Evolutionary conservation across 2,329 filamentous ascomycete genomes (phyloP), one percentile per base, ranked within the genome.

Genomic region (Calonectria henricotiae): DNA sequence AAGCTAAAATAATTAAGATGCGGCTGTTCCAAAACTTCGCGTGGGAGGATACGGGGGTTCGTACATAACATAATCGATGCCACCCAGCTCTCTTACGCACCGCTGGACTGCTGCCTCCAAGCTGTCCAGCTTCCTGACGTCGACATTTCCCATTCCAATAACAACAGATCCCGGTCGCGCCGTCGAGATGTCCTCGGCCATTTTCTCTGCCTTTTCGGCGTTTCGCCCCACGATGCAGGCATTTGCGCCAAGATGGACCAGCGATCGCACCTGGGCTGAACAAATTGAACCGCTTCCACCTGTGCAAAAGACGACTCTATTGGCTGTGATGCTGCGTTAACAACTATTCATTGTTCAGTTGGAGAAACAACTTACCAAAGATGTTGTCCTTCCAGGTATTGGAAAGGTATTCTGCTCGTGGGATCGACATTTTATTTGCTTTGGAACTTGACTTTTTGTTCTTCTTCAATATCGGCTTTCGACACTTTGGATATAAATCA

Each of bases 151-250:
- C 2, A 69, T 60, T 20, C 67, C 67, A 12, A 69, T 15, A 12
- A 69, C 67, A 8, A 20, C 39, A 20, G 49, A 37, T 9, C 67
- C 67, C n/a, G 43, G 15, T 1, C 67, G 20, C 1, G 32, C 49
- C 13, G 39, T 43, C 3, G 49, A 46, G 43, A 69, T 65, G 15
- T 65, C 67, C 8, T 44, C 20, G 17, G 67, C 67, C 41, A 64
- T 25, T 23, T n/a, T 41, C 23, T 64, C 25, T 13, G 67, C 30
- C 51, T 64, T 65, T 20, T 49, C 41, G 11, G 51, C 49, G 30
- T 69, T 69, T 23, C 67, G 61, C 8, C 67, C 62, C 37, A 69
- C 54, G 51, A 69, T 69, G 62, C 61, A 64, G 8, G 67, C 67
- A 37, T 69, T 69, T 4, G 67, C 67, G 2, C 61, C 62, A 1